Percentiles rank a stretch among this genome's conserved stretches.
phyloP scores from a whole-genome alignment of 148 eudicot species.

The Silene conica region DNA sequence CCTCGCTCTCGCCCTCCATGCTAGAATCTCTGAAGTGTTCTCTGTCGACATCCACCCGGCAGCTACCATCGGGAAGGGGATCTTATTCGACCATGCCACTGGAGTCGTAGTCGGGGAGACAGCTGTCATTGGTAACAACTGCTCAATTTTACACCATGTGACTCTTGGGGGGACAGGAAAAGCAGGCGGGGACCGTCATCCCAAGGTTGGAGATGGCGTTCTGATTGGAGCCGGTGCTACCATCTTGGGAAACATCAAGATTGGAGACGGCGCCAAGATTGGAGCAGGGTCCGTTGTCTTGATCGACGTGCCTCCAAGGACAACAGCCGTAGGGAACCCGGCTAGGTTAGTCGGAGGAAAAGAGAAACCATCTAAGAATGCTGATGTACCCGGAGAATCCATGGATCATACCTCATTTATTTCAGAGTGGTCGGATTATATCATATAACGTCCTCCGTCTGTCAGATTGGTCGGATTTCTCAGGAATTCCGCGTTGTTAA shows the following conservation, averaged over 20 bases:
- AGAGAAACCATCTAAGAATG: constrained; percentile 39
- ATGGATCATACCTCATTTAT: constrained; percentile 73
- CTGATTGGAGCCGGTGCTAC: constrained; percentile 68
- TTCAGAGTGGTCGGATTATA: constrained; percentile 46
- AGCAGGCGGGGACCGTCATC: constrained; percentile 56
- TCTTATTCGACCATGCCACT: constrained; percentile 70
- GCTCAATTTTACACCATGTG: constrained; percentile 60
- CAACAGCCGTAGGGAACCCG: constrained; percentile 66
- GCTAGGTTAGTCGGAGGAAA: constrained; percentile 62
- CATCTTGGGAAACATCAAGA: constrained; percentile 51
- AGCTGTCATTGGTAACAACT: constrained; percentile 53
- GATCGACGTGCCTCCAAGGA: constrained; percentile 55
- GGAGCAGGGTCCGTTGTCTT: constrained; percentile 70
- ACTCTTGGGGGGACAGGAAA: constrained; percentile 71
- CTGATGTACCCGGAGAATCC: constrained; percentile 54
- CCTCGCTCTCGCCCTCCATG: constrained; percentile 57
- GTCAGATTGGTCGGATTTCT: neutral
- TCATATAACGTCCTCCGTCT: constrained; percentile 23
- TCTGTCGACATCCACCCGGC: constrained; percentile 69
- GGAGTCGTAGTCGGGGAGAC: constrained; percentile 79
- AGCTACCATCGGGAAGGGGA: constrained; percentile 51
- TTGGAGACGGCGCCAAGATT: constrained; percentile 70
- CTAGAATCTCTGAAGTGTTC: constrained; percentile 55
- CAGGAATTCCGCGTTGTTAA: neutral
- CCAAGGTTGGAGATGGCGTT: constrained; percentile 64